phyloP scores from a whole-genome alignment of 352 stramenopile species.

The Phytophthora quininea region DNA sequence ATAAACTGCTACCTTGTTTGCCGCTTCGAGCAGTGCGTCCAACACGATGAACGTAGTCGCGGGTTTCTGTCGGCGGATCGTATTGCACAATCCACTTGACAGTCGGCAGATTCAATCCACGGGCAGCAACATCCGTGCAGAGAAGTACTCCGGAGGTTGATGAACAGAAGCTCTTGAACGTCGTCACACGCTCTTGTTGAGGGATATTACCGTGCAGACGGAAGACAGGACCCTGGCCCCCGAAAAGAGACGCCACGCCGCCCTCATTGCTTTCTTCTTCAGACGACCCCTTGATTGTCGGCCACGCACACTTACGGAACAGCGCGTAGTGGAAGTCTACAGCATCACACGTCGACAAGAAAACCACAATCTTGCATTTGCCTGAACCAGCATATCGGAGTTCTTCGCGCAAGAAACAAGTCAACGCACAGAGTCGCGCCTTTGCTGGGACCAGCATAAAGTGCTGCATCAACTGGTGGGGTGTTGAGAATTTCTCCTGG shows the following conservation, averaged over 20 bases:
- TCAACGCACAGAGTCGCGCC: conserved; percentile 91
- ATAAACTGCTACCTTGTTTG: conserved; percentile 95
- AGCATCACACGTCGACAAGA: conserved; percentile 96
- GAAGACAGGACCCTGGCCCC: conserved; percentile 64
- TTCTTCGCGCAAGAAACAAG: conserved; percentile 91
- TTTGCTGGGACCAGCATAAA: conserved; percentile 96
- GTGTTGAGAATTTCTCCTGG: conserved; percentile 85
- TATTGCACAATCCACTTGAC: conserved; percentile 98
- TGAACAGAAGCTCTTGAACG: conserved; percentile 94
- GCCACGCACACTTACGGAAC: conserved; percentile 88
- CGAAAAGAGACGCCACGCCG: conserved; percentile 63
- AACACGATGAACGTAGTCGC: conserved; percentile 99
- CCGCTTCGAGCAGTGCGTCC: conserved; percentile 98
- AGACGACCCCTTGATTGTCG: conserved; percentile 60
- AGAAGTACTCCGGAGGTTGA: conserved; percentile 93
- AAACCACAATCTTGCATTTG: conserved; percentile 93
- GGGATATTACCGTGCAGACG: conserved; percentile 96
- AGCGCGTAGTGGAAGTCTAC: conserved; percentile 97
- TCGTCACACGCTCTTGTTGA: conserved; percentile 96
- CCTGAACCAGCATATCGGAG: conserved; percentile 31
- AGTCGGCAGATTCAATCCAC: conserved; percentile 97
- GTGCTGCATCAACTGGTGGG: conserved; percentile 94
- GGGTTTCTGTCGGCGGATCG: conserved; percentile 98
- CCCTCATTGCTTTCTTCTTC: conserved; percentile 83
- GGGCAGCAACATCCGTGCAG: conserved; percentile 98